Evolutionary conservation across 2,329 filamentous ascomycete species (phyloP).

Genomic region (Phialophora tarda): DNA sequence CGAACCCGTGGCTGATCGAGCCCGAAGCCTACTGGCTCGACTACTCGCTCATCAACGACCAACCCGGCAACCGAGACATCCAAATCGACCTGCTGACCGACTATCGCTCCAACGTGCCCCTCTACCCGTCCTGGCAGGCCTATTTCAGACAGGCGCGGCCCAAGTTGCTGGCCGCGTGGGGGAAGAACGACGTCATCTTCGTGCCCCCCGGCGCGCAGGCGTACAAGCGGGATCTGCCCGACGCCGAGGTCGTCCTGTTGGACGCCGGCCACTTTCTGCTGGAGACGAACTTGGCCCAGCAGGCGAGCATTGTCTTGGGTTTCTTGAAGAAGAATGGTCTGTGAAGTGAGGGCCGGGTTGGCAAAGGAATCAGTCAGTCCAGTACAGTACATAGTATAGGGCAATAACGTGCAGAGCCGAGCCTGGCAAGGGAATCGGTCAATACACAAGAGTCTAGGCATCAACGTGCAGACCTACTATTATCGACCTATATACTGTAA

Average conservation of each 20-base stretch:
- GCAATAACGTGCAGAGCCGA: too few relatives aligned
- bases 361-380: too few relatives aligned
- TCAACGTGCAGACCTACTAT: too few relatives aligned
- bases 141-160: constrained; percentile 59
- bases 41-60: constrained; percentile 54
- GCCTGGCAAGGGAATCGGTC: too few relatives aligned
- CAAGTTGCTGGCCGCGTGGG: constrained; percentile 63
- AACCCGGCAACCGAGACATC: constrained; percentile 56
- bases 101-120: constrained; percentile 59
- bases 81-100: constrained; percentile 64
- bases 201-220: constrained; percentile 58
- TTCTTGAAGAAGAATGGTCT: constrained; percentile 42
- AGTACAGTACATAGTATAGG: too few relatives aligned
- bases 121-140: constrained; percentile 61
- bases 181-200: constrained; percentile 59
- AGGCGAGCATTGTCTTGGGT: constrained; percentile 45
- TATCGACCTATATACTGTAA: too few relatives aligned
- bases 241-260: constrained; percentile 56
- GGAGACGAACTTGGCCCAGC: constrained; percentile 47
- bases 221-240: constrained; percentile 55
- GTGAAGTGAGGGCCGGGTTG: background rate
- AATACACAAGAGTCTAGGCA: too few relatives aligned
- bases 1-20: constrained; percentile 22
- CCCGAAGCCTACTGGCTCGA: constrained; percentile 54
- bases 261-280: constrained; percentile 63